A percentile compares a stretch with the other conserved stretches of the same genome.
These are phyloP conservation scores for Myxozyma kluyveri DNA, from an alignment of 805 yeast species.

Conservation along the genomic window DNA sequence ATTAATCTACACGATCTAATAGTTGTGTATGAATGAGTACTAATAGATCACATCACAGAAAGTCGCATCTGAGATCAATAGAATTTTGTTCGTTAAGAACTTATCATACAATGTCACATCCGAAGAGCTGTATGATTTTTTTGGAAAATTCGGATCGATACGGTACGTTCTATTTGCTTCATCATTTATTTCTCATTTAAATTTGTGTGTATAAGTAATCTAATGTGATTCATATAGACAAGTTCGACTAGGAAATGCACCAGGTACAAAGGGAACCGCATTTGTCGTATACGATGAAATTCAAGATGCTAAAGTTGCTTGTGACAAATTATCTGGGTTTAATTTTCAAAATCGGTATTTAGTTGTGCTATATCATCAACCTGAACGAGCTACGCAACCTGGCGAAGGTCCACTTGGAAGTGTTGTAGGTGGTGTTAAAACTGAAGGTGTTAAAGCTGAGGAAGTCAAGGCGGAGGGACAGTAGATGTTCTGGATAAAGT, in stretches of 20 bases:
- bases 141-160: constrained; percentile 56
- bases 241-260: constrained; percentile 46
- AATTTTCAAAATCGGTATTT: constrained; percentile 59
- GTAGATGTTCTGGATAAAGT: no score
- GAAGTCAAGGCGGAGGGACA: no score
- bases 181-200: background rate
- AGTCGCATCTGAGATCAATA: constrained; percentile 29
- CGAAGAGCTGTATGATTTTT: constrained; percentile 50
- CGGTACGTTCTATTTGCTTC: constrained; percentile 27
- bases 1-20: background rate
- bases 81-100: constrained; percentile 54
- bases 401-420: background rate
- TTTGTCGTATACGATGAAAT: constrained; percentile 52
- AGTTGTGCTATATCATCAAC: constrained; percentile 49
- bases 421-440: background rate
- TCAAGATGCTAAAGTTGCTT: constrained; percentile 50
- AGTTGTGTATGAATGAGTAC: background rate
- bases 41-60: constrained; percentile 5
- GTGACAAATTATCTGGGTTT: constrained; percentile 57
- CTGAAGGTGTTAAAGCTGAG: no score
- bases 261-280: constrained; percentile 51
- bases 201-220: background rate
- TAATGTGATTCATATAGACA: constrained; percentile 39
- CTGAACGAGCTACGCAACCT: constrained; percentile 38
- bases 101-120: constrained; percentile 52